Base-by-base conservation (phyloP, 768 basidiomycete species). In the Kwoniella botswanensis region DNA sequence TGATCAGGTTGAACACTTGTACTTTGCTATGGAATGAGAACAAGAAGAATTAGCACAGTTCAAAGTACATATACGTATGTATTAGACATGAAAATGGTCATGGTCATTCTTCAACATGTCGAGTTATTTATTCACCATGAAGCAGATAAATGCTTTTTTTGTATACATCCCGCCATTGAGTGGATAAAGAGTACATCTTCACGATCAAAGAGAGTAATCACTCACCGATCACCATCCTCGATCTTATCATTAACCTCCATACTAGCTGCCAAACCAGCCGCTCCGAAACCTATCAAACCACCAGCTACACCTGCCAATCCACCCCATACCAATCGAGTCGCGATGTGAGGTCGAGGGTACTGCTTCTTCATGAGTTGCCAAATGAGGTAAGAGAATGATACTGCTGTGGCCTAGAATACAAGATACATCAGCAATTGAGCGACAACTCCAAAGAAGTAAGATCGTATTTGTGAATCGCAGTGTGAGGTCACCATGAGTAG, bases 221-320 rank as follows among this genome's bases (percentile, higher is more conserved):
- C 68, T 59, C 53, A 70, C 68, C 68, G 62, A 42, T 70, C 68
- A 4, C 68, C 68, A 70, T 70, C 68, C 29, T 70, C 50, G 35
- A 70, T 70, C 57, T 65, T 63, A 24, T 70, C 68, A 24, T 63
- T 70, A 7, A 70, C 68, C 55, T 70, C 68, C 68, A 70, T 70
- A 21, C 53, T 53, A 64, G 68, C 68, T 29, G 68, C 68, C 41
- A 70, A 11, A 15, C 68, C 68, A n/a, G 68, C 68, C 6, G 68
- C 68, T n/a, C 68, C 68, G 35, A 70, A 70, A 22, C 63, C 68
- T 15, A 70, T 21, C 44, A 70, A 46, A 29, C 68, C 68, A 64
- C 68, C 68, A 1, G 68, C 62, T 21, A 58, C 50, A 42, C 62
- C 56, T 18, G 68, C 50, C 26, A 70, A 54, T 5, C 62, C 56